These are phyloP conservation scores for Geoglossum glabrum DNA, from an alignment of 495 filamentous ascomycete species.

Conservation along the genomic window DNA sequence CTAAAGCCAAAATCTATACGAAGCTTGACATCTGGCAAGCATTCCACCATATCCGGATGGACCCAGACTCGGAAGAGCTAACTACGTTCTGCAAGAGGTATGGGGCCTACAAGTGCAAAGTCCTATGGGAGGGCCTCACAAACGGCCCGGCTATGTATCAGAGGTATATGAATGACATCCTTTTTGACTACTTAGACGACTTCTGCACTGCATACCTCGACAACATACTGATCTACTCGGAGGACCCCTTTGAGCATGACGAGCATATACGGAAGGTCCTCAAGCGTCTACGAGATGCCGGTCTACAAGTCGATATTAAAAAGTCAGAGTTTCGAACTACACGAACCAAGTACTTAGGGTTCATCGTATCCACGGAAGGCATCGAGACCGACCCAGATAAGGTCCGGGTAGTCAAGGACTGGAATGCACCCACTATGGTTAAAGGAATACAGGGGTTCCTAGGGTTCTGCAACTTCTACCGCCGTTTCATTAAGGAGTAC, in stretches of 20 bases:
- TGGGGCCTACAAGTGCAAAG: slow-evolving; percentile 4
- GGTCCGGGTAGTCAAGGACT: too few species aligned
- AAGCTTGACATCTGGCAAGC: slow-evolving; percentile 2
- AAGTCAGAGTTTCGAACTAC: too few species aligned
- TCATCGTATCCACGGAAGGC: too few species aligned
- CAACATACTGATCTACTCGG: slow-evolving; percentile 5
- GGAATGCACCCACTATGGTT: too few species aligned
- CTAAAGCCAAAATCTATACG: slow-evolving; percentile 2
- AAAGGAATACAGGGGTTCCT: too few species aligned
- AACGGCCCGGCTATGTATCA: too few species aligned
- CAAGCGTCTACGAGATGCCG: not conserved
- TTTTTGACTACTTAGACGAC: slow-evolving; percentile 10
- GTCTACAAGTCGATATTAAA: not conserved
- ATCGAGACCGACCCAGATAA: too few species aligned
- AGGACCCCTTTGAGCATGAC: slow-evolving; percentile 11
- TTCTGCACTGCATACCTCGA: slow-evolving; percentile 1
- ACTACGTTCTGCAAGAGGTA: slow-evolving; percentile 8
- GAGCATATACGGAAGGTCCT: slow-evolving; percentile 11
- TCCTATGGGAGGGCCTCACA: too few species aligned
- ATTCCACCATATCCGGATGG: slow-evolving; percentile 6
- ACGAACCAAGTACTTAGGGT: too few species aligned
- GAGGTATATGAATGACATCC: too few species aligned
- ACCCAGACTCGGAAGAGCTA: slow-evolving; percentile 7
- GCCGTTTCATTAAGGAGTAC: slow-evolving; percentile 9
- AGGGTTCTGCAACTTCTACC: slow-evolving; percentile 9